phyloP scores from a whole-genome alignment of 2,329 filamentous ascomycete genomes.

The Clonostachys rosea region DNA sequence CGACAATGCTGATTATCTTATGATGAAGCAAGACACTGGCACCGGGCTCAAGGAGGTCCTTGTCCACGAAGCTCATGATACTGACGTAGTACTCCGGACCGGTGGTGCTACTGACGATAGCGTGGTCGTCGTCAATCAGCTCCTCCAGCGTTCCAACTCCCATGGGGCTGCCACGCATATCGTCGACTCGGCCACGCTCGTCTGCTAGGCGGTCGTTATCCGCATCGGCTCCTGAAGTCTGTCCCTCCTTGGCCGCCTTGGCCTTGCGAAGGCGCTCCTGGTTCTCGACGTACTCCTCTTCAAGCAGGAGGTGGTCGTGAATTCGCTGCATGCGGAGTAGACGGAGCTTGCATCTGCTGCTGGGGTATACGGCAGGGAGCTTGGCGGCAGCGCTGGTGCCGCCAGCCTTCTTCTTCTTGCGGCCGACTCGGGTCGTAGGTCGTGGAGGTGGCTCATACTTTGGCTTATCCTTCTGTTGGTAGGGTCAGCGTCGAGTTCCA shows the following conservation, averaged over 20 bases:
- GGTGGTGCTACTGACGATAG: slow-evolving; percentile 95
- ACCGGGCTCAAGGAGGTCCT: slow-evolving; percentile 93
- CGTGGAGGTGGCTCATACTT: slow-evolving; percentile 99
- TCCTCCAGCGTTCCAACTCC: slow-evolving; percentile 96
- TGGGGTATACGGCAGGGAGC: slow-evolving; percentile 89
- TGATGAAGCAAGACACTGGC: slow-evolving; percentile 94
- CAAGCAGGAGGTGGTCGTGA: slow-evolving; percentile 92
- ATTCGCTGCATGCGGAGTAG: slow-evolving; percentile 98
- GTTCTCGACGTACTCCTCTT: slow-evolving; percentile 99
- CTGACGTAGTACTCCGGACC: slow-evolving; percentile 99
- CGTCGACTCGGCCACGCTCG: slow-evolving; percentile 90
- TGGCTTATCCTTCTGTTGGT: slow-evolving; percentile 91
- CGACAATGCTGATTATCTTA: slow-evolving; percentile 96
- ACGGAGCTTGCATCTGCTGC: slow-evolving; percentile 93
- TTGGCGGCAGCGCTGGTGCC: slow-evolving; percentile 94
- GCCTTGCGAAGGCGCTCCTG: slow-evolving; percentile 93
- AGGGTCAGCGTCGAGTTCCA: background rate
- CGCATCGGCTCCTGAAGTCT: slow-evolving; percentile 63
- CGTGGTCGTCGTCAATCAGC: slow-evolving; percentile 98
- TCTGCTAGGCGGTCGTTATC: slow-evolving; percentile 79
- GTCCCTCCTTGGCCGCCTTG: slow-evolving; percentile 72
- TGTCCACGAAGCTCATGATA: slow-evolving; percentile 99
- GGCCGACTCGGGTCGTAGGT: slow-evolving; percentile 92
- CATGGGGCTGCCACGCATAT: slow-evolving; percentile 98
- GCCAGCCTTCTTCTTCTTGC: slow-evolving; percentile 96